Percentiles rank a stretch among this genome's conserved stretches.
Evolutionary conservation across 2,329 filamentous ascomycete species (phyloP).

Genomic region (Aspergillus novofumigatus): DNA sequence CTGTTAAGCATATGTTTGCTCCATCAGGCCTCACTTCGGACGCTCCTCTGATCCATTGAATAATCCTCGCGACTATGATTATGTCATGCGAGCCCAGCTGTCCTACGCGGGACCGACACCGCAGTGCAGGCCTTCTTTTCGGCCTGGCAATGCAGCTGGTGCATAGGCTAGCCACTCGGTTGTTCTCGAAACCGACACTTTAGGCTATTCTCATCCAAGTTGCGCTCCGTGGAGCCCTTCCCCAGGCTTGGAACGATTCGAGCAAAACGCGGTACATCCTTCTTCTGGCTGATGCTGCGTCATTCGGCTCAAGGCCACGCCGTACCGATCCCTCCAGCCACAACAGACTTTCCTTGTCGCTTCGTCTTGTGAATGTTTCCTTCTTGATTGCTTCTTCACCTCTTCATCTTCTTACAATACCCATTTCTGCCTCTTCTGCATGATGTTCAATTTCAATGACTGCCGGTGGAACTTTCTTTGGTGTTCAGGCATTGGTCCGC

Average conservation of each 20-base stretch:
- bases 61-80: not conserved
- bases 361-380: constrained; percentile 22
- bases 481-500: constrained; percentile 14
- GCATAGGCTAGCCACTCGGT: too few relatives aligned
- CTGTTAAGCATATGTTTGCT: not conserved
- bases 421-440: constrained; percentile 25
- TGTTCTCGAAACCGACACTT: not conserved
- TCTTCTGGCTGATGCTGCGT: not conserved
- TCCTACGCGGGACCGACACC: not conserved
- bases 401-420: constrained; percentile 30
- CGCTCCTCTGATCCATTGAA: not conserved
- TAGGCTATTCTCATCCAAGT: not conserved
- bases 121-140: not conserved
- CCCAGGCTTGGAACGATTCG: not conserved
- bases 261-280: not conserved
- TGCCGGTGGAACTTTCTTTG: constrained; percentile 22
- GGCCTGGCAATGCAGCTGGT: not conserved
- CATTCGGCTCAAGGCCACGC: not conserved
- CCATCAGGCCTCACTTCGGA: not conserved
- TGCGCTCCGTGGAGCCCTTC: not conserved
- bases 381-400: constrained; percentile 7
- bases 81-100: not conserved
- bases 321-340: not conserved
- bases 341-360: constrained; percentile 11
- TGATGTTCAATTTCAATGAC: constrained; percentile 24